A percentile compares a stretch with the other conserved stretches of the same genome.
These are phyloP conservation scores for Neonectria sp. DNA, from an alignment of 2,329 filamentous ascomycete species.

Conservation along the genomic window DNA sequence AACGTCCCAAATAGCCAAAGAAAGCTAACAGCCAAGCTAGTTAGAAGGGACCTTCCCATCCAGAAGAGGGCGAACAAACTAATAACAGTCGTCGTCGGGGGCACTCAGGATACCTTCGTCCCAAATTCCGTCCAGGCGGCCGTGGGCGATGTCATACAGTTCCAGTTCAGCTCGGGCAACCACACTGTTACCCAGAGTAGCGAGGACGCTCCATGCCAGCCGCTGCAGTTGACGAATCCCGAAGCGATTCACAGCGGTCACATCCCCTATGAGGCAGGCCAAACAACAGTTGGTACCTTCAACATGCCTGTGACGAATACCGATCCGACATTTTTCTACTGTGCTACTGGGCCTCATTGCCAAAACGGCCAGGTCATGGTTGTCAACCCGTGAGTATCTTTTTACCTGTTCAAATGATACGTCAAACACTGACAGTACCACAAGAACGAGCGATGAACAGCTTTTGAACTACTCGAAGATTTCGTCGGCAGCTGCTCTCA, in stretches of 20 bases:
- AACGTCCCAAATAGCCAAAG: too few species aligned
- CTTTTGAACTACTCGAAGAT: conserved; percentile 39
- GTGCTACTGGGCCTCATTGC: conserved; percentile 64
- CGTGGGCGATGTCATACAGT: conserved; percentile 57
- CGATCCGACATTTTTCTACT: conserved; percentile 66
- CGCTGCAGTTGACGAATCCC: conserved; percentile 52
- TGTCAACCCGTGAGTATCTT: conserved; percentile 60
- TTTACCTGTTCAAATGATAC: too few species aligned
- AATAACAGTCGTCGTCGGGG: conserved; percentile 56
- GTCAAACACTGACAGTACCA: not conserved
- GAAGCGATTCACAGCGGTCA: conserved; percentile 58
- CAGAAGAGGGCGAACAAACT: conserved; percentile 37
- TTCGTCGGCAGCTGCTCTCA: conserved; percentile 35
- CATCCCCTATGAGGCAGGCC: conserved; percentile 55
- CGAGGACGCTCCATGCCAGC: conserved; percentile 54
- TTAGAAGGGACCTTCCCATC: conserved; percentile 27
- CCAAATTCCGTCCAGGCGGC: conserved; percentile 54
- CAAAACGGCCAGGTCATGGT: conserved; percentile 66
- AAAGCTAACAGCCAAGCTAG: conserved; percentile 13
- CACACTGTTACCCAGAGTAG: conserved; percentile 61
- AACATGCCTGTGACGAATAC: conserved; percentile 61
- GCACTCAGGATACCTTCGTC: conserved; percentile 55
- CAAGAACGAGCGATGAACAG: conserved; percentile 38
- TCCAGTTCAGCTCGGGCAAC: conserved; percentile 61
- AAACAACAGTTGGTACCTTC: conserved; percentile 60